A percentile compares a stretch with the other conserved stretches of the same genome.
Evolutionary conservation across 1,284 basidiomycete genomes (phyloP).

Genomic region (Meripilus lineatus): DNA sequence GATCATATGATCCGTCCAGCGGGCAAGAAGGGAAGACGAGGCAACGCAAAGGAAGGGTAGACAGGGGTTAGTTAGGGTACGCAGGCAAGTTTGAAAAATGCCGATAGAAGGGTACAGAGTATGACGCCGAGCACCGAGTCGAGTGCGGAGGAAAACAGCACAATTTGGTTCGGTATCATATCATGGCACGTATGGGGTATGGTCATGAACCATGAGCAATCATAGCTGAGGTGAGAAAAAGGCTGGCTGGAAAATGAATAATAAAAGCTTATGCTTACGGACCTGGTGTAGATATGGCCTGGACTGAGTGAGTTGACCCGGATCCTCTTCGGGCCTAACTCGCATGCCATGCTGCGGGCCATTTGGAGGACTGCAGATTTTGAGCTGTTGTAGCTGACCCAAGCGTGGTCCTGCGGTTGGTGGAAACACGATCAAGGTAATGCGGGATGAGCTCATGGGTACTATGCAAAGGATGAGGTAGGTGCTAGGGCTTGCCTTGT

Average conservation of each 20-base stretch:
- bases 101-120: neutral
- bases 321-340: constrained; percentile 67
- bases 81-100: neutral
- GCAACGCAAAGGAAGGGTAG: too few species aligned
- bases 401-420: constrained; percentile 56
- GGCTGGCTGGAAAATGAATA: too few species aligned
- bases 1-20: too few species aligned
- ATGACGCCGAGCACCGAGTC: neutral
- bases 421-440: too few species aligned
- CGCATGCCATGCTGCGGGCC: constrained; percentile 80
- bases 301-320: constrained; percentile 76
- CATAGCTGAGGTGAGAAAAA: too few species aligned
- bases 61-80: too few species aligned
- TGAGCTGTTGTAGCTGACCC: constrained; percentile 78
- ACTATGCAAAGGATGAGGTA: neutral
- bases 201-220: too few species aligned
- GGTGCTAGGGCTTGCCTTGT: constrained; percentile 45
- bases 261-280: constrained; percentile 20
- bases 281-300: constrained; percentile 74
- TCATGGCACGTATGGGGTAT: too few species aligned
- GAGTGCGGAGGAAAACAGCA: neutral
- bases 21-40: too few species aligned
- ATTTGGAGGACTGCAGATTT: constrained; percentile 83
- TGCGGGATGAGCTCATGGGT: neutral
- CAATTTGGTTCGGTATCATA: too few species aligned